Evolutionary conservation across 2,329 filamentous ascomycete species (phyloP), one percentile per base, ranked within the genome.

Genomic region (Cladophialophora exuberans): DNA sequence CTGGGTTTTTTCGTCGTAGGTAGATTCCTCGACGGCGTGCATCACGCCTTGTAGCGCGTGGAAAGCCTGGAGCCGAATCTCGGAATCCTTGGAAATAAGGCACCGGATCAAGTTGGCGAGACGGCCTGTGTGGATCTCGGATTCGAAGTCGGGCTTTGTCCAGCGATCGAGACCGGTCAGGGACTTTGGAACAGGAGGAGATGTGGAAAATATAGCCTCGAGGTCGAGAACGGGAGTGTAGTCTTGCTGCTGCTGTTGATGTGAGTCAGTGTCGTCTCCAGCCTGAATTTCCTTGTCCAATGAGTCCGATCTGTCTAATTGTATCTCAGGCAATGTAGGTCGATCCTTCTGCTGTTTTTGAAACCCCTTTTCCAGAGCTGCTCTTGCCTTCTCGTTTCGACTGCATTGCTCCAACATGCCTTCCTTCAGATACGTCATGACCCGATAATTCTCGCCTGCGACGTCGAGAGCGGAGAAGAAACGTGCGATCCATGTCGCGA

Each of bases 61-160:
- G 15, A 88, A 75, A 4, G 90, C 89, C 73, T 97, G 90, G 57
- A 86, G 84, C 45, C 92, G 83, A 61, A 96, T 87, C 68, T 88
- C 87, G 30, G 79, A 76, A 65, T 94, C 84, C 42, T 84, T 74
- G 0, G 91, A 96, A 50, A 84, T 87, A 9, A 97, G 79, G 64
- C 93, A 87, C 28, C 87, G 78, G 42, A 96, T 79, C 25, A 97
- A 75, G 2, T 84, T 80, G 11, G 81, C 78, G 18, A 89, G 79
- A 64, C 89, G 82, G 5, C 89, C 6, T 95, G 77, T 1, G 90
- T 82, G 85, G 38, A 92, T 88, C 0, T 89, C 76, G 26, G 89
- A 86, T 67, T 95, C 93, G 59, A 83, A 36, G 82, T 79, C 90
- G 90, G 96, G 66, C 23, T 62, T 56, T 25, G 28, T 23, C 62